Evolutionary conservation across 352 stramenopile genomes (phyloP).

Genomic region (Phytophthora quininea): DNA sequence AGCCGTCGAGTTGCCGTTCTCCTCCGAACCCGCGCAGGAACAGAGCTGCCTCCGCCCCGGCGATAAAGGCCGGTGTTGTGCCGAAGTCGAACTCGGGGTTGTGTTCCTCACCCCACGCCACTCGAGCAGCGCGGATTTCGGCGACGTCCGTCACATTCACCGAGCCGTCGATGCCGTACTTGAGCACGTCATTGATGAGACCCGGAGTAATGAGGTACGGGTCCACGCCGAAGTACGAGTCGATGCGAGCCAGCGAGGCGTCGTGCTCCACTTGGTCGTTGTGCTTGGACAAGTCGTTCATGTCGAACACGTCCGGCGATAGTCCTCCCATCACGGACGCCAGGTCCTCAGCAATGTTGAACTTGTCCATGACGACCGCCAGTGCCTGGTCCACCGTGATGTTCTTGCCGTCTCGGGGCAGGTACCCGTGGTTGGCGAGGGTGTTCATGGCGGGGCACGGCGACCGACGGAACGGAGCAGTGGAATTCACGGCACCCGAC

Average conservation of each 20-base stretch:
- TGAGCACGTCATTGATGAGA: slow-evolving; percentile 29
- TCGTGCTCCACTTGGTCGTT: slow-evolving; percentile 33
- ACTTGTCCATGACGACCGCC: slow-evolving; percentile 38
- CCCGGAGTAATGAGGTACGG: slow-evolving; percentile 19
- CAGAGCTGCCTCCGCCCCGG: slow-evolving; percentile 19
- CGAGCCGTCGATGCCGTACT: slow-evolving; percentile 22
- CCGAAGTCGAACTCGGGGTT: slow-evolving; percentile 28
- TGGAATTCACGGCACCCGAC: slow-evolving; percentile 34
- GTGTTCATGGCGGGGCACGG: slow-evolving; percentile 60
- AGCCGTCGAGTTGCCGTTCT: slow-evolving; percentile 21
- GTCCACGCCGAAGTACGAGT: slow-evolving; percentile 32
- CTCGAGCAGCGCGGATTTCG: slow-evolving; percentile 13
- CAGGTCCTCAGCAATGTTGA: slow-evolving; percentile 41
- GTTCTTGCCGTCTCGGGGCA: slow-evolving; percentile 50
- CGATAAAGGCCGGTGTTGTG: slow-evolving; percentile 23
- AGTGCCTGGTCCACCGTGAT: slow-evolving; percentile 32
- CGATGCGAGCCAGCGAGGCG: slow-evolving; percentile 25
- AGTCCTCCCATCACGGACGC: slow-evolving; percentile 21
- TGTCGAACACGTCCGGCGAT: slow-evolving; percentile 25
- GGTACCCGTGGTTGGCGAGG: slow-evolving; percentile 54
- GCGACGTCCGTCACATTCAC: slow-evolving; percentile 21
- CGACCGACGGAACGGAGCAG: slow-evolving; percentile 34
- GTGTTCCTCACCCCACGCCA: slow-evolving; percentile 18
- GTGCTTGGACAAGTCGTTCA: slow-evolving; percentile 34
- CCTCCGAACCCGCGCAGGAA: slow-evolving; percentile 23